Evolutionary conservation across 495 filamentous ascomycete genomes (phyloP).

Genomic region (Aspergillus ostianus): DNA sequence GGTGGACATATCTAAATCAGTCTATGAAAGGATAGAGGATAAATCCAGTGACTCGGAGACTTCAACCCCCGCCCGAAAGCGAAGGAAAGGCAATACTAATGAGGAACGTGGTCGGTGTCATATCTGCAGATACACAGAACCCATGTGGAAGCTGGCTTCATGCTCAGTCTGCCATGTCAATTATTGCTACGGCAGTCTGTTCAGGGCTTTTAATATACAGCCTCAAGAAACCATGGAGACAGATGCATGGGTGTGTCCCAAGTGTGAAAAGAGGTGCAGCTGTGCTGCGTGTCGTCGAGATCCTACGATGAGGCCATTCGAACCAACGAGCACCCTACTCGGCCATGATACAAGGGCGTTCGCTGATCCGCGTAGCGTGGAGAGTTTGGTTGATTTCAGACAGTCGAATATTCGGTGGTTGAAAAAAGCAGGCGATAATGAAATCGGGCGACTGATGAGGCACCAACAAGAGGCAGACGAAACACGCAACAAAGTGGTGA

Average conservation of each 20-base stretch:
- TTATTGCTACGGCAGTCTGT: slow-evolving; percentile 89
- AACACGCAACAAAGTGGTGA: slow-evolving; percentile 41
- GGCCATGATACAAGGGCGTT: slow-evolving; percentile 87
- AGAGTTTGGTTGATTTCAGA: slow-evolving; percentile 81
- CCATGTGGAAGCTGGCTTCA: slow-evolving; percentile 73
- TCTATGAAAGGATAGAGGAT: slow-evolving; percentile 13
- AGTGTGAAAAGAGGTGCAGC: slow-evolving; percentile 79
- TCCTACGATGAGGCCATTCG: slow-evolving; percentile 62
- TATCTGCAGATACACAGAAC: slow-evolving; percentile 72
- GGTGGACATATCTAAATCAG: slow-evolving; percentile 54
- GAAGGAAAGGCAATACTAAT: slow-evolving; percentile 41
- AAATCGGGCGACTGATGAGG: slow-evolving; percentile 46
- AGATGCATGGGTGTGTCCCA: slow-evolving; percentile 81
- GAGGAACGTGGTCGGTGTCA: slow-evolving; percentile 63
- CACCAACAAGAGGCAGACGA: slow-evolving; percentile 50
- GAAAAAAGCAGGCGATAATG: slow-evolving; percentile 51
- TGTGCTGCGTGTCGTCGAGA: slow-evolving; percentile 70
- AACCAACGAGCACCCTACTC: slow-evolving; percentile 77
- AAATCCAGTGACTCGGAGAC: slow-evolving; percentile 20
- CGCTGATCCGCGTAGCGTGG: slow-evolving; percentile 84
- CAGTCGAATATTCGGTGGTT: slow-evolving; percentile 81
- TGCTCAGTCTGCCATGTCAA: slow-evolving; percentile 70
- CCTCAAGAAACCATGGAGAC: slow-evolving; percentile 77
- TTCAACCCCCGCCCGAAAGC: slow-evolving; percentile 44
- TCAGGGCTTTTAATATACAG: slow-evolving; percentile 82